A percentile compares a stretch with the other conserved stretches of the same genome.
phyloP scores from a whole-genome alignment of 176 grass and related monocot genomes.

The Sorghum bicolor region DNA sequence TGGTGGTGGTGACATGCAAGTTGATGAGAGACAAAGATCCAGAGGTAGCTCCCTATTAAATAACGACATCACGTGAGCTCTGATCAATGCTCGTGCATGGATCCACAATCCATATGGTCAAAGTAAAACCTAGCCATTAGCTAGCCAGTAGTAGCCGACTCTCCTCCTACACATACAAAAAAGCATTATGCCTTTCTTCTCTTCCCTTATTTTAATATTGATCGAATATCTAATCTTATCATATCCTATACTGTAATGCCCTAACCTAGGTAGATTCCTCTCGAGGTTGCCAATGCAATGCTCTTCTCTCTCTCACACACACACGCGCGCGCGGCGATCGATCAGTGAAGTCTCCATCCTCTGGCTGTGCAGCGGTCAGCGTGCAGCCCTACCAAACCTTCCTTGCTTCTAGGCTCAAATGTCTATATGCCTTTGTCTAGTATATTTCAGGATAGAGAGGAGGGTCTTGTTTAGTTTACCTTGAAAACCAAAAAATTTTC shows the following conservation, averaged over 20 bases:
- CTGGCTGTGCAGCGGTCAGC: constrained; percentile 22
- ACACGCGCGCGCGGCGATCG: not conserved
- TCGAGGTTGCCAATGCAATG: constrained; percentile 23
- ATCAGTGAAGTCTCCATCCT: constrained; percentile 29
- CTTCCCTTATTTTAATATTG: not conserved
- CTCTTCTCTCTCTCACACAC: not conserved
- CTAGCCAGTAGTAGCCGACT: not conserved
- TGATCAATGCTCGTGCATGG: constrained; percentile 25
- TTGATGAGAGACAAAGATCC: constrained; percentile 20
- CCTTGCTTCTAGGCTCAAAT: constrained; percentile 43
- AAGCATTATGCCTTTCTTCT: constrained; percentile 18
- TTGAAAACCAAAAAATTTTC: too few species aligned
- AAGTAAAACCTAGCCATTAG: not conserved
- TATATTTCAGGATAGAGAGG: not conserved
- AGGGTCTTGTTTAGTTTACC: too few species aligned
- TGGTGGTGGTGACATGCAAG: not conserved
- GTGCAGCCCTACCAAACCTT: constrained; percentile 29
- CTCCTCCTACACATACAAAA: not conserved
- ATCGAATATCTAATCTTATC: not conserved
- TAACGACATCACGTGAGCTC: constrained; percentile 30
- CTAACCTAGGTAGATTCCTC: constrained; percentile 34
- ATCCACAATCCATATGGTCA: not conserved
- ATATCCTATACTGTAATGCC: constrained; percentile 8
- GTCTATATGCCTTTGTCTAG: constrained; percentile 21
- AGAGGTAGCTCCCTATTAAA: not conserved